Evolutionary conservation across 169 alveolate genomes (phyloP).

Genomic region (Theileria sp.): DNA sequence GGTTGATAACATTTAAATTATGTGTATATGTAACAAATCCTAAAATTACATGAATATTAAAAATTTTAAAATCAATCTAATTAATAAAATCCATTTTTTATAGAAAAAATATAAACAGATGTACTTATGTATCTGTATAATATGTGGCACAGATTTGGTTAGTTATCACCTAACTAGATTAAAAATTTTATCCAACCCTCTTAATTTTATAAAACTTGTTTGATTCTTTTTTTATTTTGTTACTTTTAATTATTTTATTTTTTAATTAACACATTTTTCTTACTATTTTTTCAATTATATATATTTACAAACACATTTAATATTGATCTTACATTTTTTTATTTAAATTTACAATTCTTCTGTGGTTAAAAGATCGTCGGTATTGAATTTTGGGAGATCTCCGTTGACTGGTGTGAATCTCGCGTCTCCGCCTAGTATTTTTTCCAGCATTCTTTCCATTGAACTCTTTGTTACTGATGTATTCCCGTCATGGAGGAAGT

Average conservation of each 20-base stretch:
- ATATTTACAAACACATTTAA: background rate
- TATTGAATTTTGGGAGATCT: slow-evolving; percentile 73
- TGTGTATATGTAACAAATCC: background rate
- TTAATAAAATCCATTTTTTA: background rate
- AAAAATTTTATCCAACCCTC: background rate
- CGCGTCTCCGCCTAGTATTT: slow-evolving; percentile 84
- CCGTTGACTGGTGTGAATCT: slow-evolving; percentile 77
- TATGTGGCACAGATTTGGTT: background rate
- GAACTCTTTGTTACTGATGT: slow-evolving; percentile 69
- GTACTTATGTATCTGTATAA: background rate
- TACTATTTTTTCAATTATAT: background rate
- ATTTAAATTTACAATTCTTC: slow-evolving; percentile 41
- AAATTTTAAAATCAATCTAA: background rate
- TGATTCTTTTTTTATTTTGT: too few relatives aligned
- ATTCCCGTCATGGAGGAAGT: slow-evolving; percentile 71
- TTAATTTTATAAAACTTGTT: too few relatives aligned
- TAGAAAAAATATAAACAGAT: background rate
- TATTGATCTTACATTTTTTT: background rate
- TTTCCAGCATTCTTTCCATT: slow-evolving; percentile 77
- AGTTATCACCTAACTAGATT: background rate
- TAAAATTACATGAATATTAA: background rate
- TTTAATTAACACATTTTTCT: background rate
- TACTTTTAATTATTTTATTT: too few relatives aligned
- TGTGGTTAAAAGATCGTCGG: slow-evolving; percentile 13
- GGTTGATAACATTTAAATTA: background rate